A percentile compares a stretch with the other conserved stretches of the same genome.
These are phyloP conservation scores for Fusarium devonianum DNA, from an alignment of 2,329 filamentous ascomycete genomes.

Conservation along the genomic window DNA sequence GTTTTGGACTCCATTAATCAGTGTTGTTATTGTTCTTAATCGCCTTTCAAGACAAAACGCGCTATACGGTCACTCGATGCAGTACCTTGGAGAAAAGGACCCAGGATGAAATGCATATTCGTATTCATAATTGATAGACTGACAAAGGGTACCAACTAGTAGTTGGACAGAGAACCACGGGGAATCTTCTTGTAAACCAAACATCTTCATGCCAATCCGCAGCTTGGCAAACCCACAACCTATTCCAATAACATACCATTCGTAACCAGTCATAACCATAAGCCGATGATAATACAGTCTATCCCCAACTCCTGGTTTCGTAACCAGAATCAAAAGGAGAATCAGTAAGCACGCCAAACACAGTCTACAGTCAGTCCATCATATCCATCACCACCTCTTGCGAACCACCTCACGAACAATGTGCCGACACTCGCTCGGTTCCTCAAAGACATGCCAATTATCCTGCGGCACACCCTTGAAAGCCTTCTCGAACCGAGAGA, in stretches of 20 bases:
- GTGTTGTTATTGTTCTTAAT: too few relatives aligned
- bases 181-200: neutral
- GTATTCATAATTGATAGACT: too few relatives aligned
- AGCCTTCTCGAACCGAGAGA: constrained; percentile 79
- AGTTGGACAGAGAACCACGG: too few relatives aligned
- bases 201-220: neutral
- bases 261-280: neutral
- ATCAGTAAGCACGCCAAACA: neutral
- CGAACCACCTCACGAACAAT: constrained; percentile 42
- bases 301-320: neutral
- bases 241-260: neutral
- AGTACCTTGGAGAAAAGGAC: too few relatives aligned
- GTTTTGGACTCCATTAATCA: too few relatives aligned
- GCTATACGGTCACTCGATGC: too few relatives aligned
- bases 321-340: neutral
- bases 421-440: constrained; percentile 68
- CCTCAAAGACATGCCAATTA: constrained; percentile 83
- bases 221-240: neutral
- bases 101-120: too few relatives aligned
- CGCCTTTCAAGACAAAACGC: too few relatives aligned
- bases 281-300: neutral
- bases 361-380: neutral
- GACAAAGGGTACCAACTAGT: too few relatives aligned
- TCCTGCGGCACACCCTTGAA: constrained; percentile 76
- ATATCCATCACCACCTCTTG: constrained; percentile 9